phyloP scores from a whole-genome alignment of 2,329 filamentous ascomycete genomes.

The Aspergillus sp. region DNA sequence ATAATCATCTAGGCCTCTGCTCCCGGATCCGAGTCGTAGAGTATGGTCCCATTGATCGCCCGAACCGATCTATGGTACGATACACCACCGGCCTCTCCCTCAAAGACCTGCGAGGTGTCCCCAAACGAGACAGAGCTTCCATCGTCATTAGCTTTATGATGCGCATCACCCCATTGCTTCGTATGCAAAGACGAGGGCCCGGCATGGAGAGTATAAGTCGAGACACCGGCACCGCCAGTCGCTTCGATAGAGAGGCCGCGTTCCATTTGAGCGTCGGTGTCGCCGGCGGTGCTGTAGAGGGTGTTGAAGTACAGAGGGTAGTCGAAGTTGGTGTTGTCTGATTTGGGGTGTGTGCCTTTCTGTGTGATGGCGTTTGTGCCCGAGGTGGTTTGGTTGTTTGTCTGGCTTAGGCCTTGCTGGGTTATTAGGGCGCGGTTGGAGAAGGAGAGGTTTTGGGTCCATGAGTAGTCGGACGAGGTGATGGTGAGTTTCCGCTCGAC shows the following conservation, averaged over 20 bases:
- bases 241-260: constrained; percentile 41
- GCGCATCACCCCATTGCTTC: constrained; percentile 22
- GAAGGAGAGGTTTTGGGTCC: constrained; percentile 53
- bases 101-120: constrained; percentile 22
- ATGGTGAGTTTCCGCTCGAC: constrained; percentile 51
- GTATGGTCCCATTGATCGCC: constrained; percentile 21
- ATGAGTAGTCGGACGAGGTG: constrained; percentile 42
- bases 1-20: neutral
- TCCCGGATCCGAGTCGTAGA: constrained; percentile 8
- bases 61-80: constrained; percentile 16
- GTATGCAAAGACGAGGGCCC: constrained; percentile 19
- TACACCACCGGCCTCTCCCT: constrained; percentile 13
- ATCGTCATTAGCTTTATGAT: constrained; percentile 15
- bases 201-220: constrained; percentile 51
- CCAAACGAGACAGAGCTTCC: constrained; percentile 18
- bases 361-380: constrained; percentile 30
- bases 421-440: constrained; percentile 49
- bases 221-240: constrained; percentile 40
- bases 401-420: constrained; percentile 48
- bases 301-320: constrained; percentile 54
- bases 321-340: constrained; percentile 38
- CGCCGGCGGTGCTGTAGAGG: constrained; percentile 39
- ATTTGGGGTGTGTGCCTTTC: constrained; percentile 25
- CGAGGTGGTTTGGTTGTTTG: constrained; percentile 43
- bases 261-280: constrained; percentile 39